Conservation (phyloP, 495 filamentous ascomycete species). For the Penicillium roqueforti region DNA sequence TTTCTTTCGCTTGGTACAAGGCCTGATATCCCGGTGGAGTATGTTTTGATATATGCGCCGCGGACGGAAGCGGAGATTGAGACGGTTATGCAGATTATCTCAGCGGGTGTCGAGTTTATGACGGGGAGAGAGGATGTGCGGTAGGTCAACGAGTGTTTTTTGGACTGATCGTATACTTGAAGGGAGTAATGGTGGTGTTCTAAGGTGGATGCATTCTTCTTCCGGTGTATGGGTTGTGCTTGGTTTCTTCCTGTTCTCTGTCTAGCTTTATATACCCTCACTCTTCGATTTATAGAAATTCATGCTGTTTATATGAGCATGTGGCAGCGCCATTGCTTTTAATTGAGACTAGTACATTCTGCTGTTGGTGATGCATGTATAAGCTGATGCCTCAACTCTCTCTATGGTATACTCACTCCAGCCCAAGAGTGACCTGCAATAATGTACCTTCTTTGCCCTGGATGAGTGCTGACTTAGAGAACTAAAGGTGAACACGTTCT, state of each 20-base stretch:
- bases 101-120: constrained; percentile 50
- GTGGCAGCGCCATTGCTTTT: background rate
- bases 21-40: constrained; percentile 51
- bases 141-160: background rate
- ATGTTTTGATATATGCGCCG: constrained; percentile 82
- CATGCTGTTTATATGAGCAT: background rate
- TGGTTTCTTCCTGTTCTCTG: background rate
- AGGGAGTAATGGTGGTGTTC: background rate
- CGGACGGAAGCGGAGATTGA: constrained; percentile 62
- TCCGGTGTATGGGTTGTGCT: background rate
- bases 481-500: no score
- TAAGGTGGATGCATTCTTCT: background rate
- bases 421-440: no score
- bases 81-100: constrained; percentile 65
- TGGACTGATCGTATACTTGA: background rate
- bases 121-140: constrained; percentile 30
- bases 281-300: background rate
- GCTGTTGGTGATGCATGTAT: no score
- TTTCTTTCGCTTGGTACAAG: constrained; percentile 43
- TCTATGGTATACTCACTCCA: no score
- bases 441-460: no score
- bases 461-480: no score
- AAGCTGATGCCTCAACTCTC: no score
- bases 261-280: background rate
- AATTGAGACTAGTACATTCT: no score